phyloP scores from a whole-genome alignment of 805 yeast species.

The Candida jianshihensis region DNA sequence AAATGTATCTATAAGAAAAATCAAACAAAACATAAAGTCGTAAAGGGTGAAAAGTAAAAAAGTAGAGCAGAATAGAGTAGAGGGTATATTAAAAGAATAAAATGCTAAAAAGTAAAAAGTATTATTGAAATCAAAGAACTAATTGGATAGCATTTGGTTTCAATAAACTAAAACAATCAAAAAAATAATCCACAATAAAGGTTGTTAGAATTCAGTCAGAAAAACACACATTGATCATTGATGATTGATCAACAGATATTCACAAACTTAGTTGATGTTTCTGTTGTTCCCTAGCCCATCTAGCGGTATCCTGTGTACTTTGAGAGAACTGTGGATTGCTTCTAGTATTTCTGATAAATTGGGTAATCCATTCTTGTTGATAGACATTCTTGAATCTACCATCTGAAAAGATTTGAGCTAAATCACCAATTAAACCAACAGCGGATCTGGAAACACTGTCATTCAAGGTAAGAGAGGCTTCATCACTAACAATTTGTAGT shows the following conservation, averaged over 20 bases:
- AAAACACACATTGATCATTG: slow-evolving; percentile 6
- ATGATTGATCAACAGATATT: too few relatives aligned
- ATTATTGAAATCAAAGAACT: slow-evolving; percentile 1
- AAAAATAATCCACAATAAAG: slow-evolving; percentile 1
- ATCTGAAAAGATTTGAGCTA: slow-evolving; percentile 77
- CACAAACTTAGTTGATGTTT: slow-evolving; percentile 16
- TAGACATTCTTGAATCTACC: slow-evolving; percentile 68
- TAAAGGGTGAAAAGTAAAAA: background rate
- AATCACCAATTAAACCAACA: slow-evolving; percentile 88
- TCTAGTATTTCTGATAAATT: slow-evolving; percentile 68
- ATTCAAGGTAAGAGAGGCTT: slow-evolving; percentile 49
- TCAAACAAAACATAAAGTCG: background rate
- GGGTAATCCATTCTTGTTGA: slow-evolving; percentile 71
- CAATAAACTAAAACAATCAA: background rate
- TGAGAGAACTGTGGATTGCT: slow-evolving; percentile 52
- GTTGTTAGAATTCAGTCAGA: slow-evolving; percentile 5
- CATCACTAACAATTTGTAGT: slow-evolving; percentile 50
- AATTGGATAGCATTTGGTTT: slow-evolving; percentile 2
- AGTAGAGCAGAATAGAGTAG: background rate
- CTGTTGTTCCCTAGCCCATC: slow-evolving; percentile 88
- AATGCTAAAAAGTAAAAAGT: background rate
- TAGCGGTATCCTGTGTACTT: slow-evolving; percentile 81
- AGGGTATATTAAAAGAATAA: slow-evolving; percentile 1
- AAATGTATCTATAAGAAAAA: too few relatives aligned
- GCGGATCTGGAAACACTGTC: slow-evolving; percentile 77